Base-by-base conservation (phyloP, 2,329 filamentous ascomycete genomes). In the Pseudophaeomoniella oleicola region DNA sequence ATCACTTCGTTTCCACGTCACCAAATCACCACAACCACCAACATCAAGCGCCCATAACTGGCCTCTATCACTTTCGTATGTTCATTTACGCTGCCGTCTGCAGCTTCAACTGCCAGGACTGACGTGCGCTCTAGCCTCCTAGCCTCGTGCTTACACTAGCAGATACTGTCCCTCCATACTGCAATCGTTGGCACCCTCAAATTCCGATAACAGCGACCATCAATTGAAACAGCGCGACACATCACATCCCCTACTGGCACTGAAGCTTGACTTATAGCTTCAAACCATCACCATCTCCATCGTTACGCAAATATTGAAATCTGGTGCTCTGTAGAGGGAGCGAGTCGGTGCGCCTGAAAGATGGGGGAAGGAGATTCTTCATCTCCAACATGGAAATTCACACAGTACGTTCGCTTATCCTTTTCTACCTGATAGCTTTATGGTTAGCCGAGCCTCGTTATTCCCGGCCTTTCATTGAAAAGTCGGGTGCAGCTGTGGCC, bases 321-420 rank as follows among this genome's bases (percentile, higher is more conserved):
- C n/a, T n/a, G n/a, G n/a, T n/a, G n/a, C n/a, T n/a, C n/a, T n/a
- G n/a, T n/a, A n/a, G n/a, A n/a, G n/a, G n/a, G n/a, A n/a, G n/a
- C n/a, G n/a, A 47, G 54, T 50, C 52, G 51, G 52, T 49, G 53
- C 50, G 48, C 46, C 54, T 55, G 55, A 61, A 88, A 80, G 69
- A 94, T 96, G 87, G 87, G 90, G 71, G 87, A 94, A 75, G 81
- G 80, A 69, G 86, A 93, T 69, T 73, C 81, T 66, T 85, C 77
- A 72, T 80, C 84, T 67, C 87, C 87, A 59, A 96, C 87, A 66
- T 96, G 88, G 88, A 96, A 96, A 73, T 96, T 96, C 69, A 96
- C 88, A 63, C 88, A 96, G 87, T 93, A 82, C 64, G 85, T 72
- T 42, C 34, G 42, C 13, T 9, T 16, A n/a, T 34, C 36, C 29